phyloP scores from a whole-genome alignment of 2,329 filamentous ascomycete species.

The Lasiodiplodia sp. region DNA sequence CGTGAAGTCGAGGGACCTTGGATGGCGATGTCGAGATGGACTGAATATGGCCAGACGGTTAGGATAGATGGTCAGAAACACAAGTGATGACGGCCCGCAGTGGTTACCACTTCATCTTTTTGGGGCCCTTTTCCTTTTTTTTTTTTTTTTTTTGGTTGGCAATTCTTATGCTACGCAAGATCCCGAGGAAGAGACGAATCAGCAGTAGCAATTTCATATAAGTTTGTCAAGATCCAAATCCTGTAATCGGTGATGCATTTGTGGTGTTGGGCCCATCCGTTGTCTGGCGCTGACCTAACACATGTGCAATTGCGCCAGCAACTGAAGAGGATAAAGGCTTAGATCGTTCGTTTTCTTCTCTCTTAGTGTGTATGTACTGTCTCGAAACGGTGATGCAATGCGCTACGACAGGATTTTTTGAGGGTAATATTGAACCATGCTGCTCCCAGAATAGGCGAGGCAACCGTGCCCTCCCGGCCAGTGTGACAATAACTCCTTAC shows the following conservation, averaged over 20 bases:
- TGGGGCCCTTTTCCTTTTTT: background rate
- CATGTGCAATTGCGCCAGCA: background rate
- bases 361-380: background rate
- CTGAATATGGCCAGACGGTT: background rate
- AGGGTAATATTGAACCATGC: too few species aligned
- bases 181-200: background rate
- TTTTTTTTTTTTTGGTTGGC: background rate
- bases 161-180: background rate
- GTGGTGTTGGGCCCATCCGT: background rate
- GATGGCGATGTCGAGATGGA: conserved; percentile 17
- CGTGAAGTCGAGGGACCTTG: background rate
- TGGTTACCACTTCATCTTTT: background rate
- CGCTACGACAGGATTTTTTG: background rate
- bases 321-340: background rate
- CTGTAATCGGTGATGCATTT: background rate
- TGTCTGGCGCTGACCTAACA: background rate
- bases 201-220: background rate
- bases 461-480: too few species aligned
- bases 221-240: background rate
- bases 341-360: background rate
- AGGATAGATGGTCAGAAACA: background rate
- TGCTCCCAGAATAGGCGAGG: too few species aligned
- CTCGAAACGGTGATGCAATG: background rate
- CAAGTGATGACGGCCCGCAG: conserved; percentile 8
- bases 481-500: too few species aligned